A percentile compares a stretch with the other conserved stretches of the same genome.
Evolutionary conservation across 2,329 filamentous ascomycete species (phyloP).

Genomic region (Cercospora sesami): DNA sequence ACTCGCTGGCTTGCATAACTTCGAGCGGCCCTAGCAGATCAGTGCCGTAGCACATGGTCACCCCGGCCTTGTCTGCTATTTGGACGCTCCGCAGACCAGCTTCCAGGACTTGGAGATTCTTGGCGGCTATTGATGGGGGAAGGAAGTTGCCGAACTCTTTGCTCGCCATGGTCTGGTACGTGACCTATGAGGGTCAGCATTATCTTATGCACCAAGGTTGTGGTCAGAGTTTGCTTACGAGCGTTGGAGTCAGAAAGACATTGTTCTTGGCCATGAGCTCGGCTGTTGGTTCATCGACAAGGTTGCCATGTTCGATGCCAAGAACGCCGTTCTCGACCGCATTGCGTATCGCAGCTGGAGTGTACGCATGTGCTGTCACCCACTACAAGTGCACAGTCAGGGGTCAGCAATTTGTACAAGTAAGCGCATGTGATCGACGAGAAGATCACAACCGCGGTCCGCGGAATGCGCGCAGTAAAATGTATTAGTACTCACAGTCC

Average conservation of each 20-base stretch:
- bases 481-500: constrained; percentile 44
- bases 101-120: constrained; percentile 54
- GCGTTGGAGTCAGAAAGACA: constrained; percentile 56
- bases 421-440: background rate
- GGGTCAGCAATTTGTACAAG: background rate
- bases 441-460: background rate
- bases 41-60: constrained; percentile 58
- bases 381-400: constrained; percentile 2
- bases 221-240: constrained; percentile 38
- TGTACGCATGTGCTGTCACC: constrained; percentile 62
- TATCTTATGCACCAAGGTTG: background rate
- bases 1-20: constrained; percentile 53
- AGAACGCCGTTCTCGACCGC: constrained; percentile 56
- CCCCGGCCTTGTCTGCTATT: constrained; percentile 54
- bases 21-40: constrained; percentile 56
- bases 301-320: constrained; percentile 61
- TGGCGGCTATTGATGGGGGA: constrained; percentile 47
- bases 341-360: constrained; percentile 55
- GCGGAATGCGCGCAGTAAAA: background rate
- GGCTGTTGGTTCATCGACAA: constrained; percentile 60
- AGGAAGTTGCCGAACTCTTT: constrained; percentile 49
- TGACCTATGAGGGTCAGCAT: constrained; percentile 24
- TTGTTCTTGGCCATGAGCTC: constrained; percentile 52
- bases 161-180: constrained; percentile 53
- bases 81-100: constrained; percentile 50